Percentiles rank a stretch among this genome's conserved stretches.
Conservation (phyloP, 2,329 filamentous ascomycete species). For the Zymoseptoria tritici region DNA sequence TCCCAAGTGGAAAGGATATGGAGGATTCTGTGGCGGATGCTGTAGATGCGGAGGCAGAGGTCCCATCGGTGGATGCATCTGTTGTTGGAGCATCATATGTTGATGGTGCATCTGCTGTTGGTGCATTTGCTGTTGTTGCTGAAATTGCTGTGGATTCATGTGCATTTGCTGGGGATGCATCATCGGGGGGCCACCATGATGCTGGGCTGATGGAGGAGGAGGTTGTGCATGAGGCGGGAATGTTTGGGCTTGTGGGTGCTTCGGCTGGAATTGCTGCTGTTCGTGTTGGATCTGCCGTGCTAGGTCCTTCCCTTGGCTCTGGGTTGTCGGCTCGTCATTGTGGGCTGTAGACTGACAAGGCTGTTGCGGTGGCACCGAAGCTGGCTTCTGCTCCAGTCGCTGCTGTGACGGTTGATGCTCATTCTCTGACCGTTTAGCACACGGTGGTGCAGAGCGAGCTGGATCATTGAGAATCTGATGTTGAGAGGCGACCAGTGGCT, state of each 20-base stretch:
- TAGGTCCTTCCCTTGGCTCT: background rate
- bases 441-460: background rate
- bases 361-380: background rate
- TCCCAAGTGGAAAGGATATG: conserved; percentile 1
- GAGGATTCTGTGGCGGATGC: background rate
- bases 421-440: background rate
- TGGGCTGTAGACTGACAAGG: background rate
- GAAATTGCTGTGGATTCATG: conserved; percentile 1
- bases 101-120: conserved; percentile 1
- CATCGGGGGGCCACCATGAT: background rate
- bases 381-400: background rate
- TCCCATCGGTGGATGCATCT: background rate
- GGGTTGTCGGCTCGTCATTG: background rate
- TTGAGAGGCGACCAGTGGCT: background rate
- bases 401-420: background rate
- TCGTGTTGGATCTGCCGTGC: background rate
- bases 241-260: background rate
- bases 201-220: conserved; percentile 1
- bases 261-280: background rate
- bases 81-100: background rate
- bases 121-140: background rate
- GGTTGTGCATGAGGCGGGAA: background rate
- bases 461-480: background rate
- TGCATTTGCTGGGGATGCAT: conserved; percentile 3
- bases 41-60: conserved; percentile 3